These are phyloP conservation scores for Coniochaeta ligniaria DNA, from an alignment of 2,329 filamentous ascomycete genomes.

Conservation along the genomic window DNA sequence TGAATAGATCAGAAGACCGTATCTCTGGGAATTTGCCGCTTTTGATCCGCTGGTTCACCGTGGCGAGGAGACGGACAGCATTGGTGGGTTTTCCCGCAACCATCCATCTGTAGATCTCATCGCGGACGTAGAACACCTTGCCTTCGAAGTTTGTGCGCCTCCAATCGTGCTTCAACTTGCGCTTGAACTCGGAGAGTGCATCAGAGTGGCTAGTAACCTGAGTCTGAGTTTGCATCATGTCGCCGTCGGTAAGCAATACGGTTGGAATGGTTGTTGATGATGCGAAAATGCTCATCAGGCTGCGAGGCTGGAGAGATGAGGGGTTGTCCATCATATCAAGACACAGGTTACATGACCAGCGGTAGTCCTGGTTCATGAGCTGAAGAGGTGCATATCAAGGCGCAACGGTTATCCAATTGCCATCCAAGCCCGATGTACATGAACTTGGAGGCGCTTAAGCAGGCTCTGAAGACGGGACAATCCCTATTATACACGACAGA, in stretches of 20 bases:
- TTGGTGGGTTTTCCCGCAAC: not conserved
- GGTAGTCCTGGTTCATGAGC: not conserved
- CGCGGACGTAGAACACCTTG: slow-evolving; percentile 2
- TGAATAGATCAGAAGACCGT: not conserved
- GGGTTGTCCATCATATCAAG: not conserved
- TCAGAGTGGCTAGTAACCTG: not conserved
- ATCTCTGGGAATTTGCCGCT: not conserved
- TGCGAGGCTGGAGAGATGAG: not conserved
- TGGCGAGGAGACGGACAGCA: slow-evolving; percentile 1
- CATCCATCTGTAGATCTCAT: slow-evolving; percentile 5
- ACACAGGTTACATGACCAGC: not conserved
- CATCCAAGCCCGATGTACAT: not conserved
- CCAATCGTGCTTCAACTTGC: not conserved
- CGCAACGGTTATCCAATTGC: not conserved
- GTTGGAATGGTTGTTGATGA: not conserved
- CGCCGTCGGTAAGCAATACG: not conserved
- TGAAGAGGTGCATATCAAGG: not conserved
- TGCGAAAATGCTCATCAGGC: not conserved
- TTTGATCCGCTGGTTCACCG: not conserved
- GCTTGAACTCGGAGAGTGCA: not conserved
- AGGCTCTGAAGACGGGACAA: not conserved
- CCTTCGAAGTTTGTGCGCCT: slow-evolving; percentile 3
- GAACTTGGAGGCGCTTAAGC: not conserved
- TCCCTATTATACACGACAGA: not conserved
- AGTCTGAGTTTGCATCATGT: not conserved